A percentile compares a stretch with the other conserved stretches of the same genome.
Evolutionary conservation across 805 yeast species (phyloP).

Genomic region (Cyberlindnera maclurae): DNA sequence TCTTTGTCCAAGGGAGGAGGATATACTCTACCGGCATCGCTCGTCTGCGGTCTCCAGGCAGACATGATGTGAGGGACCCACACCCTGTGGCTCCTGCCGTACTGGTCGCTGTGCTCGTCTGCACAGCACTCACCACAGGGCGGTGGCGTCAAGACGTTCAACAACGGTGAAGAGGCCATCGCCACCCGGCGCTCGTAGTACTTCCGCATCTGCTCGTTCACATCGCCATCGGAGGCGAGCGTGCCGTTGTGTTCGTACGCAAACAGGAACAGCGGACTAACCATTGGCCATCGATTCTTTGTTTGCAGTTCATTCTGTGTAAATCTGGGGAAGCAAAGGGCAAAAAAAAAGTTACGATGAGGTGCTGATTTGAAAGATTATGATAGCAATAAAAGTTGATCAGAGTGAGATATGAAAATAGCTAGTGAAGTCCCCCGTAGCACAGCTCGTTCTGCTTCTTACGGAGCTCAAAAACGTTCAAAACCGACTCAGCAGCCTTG

Average conservation of each 20-base stretch:
- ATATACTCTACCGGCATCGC: not conserved
- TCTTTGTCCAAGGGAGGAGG: constrained; percentile 6
- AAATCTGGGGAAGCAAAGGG: too few relatives aligned
- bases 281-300: not conserved
- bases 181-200: too few relatives aligned
- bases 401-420: too few relatives aligned
- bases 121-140: too few relatives aligned
- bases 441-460: constrained; percentile 1
- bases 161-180: too few relatives aligned
- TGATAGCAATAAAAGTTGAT: too few relatives aligned
- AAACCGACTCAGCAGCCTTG: constrained; percentile 55
- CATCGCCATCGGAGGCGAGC: not conserved
- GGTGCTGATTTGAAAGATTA: too few relatives aligned
- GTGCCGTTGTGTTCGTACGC: not conserved
- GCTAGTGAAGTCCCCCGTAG: constrained; percentile 1
- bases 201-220: not conserved
- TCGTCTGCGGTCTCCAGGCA: too few relatives aligned
- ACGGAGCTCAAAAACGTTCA: constrained; percentile 1
- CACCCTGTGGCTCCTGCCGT: not conserved
- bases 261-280: not conserved
- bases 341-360: too few relatives aligned
- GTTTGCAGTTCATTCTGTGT: too few relatives aligned
- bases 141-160: too few relatives aligned
- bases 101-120: too few relatives aligned
- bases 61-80: constrained; percentile 1